Percentiles rank a stretch among this genome's conserved stretches.
phyloP scores from a whole-genome alignment of 140 eudicot species.

The Ambrosia hybrid region DNA sequence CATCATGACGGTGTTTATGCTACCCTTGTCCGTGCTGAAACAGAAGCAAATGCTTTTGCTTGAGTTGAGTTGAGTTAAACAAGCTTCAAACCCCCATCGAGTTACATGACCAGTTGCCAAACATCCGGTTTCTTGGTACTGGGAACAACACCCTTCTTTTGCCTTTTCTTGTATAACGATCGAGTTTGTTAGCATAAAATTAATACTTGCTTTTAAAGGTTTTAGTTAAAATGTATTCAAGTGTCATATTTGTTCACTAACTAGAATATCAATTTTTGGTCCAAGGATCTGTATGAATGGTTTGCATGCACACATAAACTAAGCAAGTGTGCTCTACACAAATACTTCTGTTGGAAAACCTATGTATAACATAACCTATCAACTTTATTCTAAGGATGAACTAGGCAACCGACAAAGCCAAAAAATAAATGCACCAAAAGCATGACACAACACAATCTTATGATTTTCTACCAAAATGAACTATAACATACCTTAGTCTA shows the following conservation, averaged over 20 bases:
- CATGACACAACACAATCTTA: background rate
- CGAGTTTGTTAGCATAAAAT: background rate
- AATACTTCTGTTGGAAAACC: background rate
- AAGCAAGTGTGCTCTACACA: no score
- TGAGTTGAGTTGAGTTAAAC: constrained; percentile 20
- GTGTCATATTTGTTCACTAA: background rate
- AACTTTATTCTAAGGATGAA: background rate
- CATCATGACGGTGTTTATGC: constrained; percentile 71
- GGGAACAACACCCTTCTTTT: background rate
- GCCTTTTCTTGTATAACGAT: background rate
- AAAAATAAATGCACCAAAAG: background rate
- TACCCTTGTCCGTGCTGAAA: constrained; percentile 75
- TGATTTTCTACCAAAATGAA: background rate
- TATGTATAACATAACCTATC: no score
- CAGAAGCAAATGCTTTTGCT: constrained; percentile 80
- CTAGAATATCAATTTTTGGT: no score
- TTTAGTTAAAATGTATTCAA: background rate
- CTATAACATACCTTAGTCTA: constrained; percentile 2
- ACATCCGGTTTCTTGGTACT: background rate
- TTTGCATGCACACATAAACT: no score
- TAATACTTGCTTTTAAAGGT: background rate
- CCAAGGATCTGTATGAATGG: no score
- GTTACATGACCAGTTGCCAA: background rate
- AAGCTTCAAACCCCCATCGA: background rate
- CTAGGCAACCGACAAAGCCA: background rate